Evolutionary conservation across 129 eudicot genomes (phyloP), one percentile per base, ranked within the genome.

Genomic region (Centaurea solstitialis): DNA sequence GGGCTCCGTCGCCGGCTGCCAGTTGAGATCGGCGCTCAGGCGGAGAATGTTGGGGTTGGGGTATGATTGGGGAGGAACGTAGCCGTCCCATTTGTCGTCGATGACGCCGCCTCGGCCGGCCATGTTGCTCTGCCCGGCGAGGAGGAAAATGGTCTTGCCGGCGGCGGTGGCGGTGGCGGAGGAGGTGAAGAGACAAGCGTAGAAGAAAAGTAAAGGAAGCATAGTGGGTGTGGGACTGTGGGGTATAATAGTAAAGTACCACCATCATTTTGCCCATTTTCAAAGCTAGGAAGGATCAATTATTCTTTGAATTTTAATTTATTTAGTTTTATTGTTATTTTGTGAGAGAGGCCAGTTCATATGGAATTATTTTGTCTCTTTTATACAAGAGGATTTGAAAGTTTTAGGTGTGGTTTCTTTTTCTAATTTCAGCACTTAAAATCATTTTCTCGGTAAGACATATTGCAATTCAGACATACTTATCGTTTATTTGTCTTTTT

Each of bases 101-200:
- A 80, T 23, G 11, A 87, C 93, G 6, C 91, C 97, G 28, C 97
- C 97, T 5, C 97, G 80, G 61, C 97, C 93, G 21, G 91, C 86
- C 93, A 91, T 91, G 86, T 91, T 91, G 85, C 97, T 87, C 74
- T 91, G 91, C 11, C 97, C 91, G 64, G 91, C 97, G 0, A 89
- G 62, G 22, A 91, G 64, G 84, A 89, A 88, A 4, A 91, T 81
- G 85, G 77, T n/a, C 39, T 82, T 82, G 1, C 37, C 76, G 26
- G 28, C 26, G 38, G 2, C 26, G 57, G 68, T 24, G 39, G 70
- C n/a, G 35, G 15, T n/a, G 73, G 67, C n/a, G 66, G 68, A 22
- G 62, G 20, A 24, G 82, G 61, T 71, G 20, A 35, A 62, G 9
- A 82, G 45, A 70, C 23, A 76, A 28, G 86, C 18, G 86, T 82